Base-by-base conservation (phyloP, 441 rosid species). In the Euphorbia schlechtendalii region DNA sequence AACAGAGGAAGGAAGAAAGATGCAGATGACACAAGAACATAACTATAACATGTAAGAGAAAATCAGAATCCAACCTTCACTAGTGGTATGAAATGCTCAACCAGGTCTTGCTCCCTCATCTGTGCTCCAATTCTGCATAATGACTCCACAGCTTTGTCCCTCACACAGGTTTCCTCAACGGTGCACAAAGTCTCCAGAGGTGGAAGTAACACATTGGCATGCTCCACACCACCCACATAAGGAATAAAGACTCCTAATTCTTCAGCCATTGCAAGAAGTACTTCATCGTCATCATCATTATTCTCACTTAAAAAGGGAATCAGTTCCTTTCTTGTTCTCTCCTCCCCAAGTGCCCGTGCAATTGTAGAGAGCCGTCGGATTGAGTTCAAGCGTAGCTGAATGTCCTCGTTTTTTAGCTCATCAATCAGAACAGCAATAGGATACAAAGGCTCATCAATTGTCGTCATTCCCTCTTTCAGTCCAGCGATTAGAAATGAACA, bases 281-380 rank as follows among this genome's bases (percentile, higher is more conserved):
- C 96, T 79, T 93, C 99, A 27, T 93, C 99, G 36, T 93, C 99
- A 32, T 93, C 99, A 11, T 93, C 97, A 61, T 90, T 90, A 73
- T 88, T 93, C 79, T n/a, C n/a, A n/a, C n/a, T n/a, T n/a, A n/a
- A n/a, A n/a, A n/a, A n/a, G n/a, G n/a, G n/a, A n/a, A n/a, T 93
- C 99, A 93, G 56, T 68, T 93, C 99, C 83, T 83, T 90, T 24
- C 97, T 81, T 0, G 99, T 90, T 62, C 97, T 78, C 58, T 93
- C 99, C 72, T 90, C 99, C 5, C 97, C 99, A 5, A 94, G 92
- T 0, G 96, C 99, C 27, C 90, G 96, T 0, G 99, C 97, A 30
- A 93, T 93, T 0, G 93, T 93, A 25, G 99, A 88, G 9, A 93
- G 78, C 14, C 88, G 76, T 10, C 96, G 85, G 64, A 88, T 88